Evolutionary conservation across 2,329 filamentous ascomycete genomes (phyloP), one percentile per base, ranked within the genome.

Genomic region (Alternaria hordeiaustralica): DNA sequence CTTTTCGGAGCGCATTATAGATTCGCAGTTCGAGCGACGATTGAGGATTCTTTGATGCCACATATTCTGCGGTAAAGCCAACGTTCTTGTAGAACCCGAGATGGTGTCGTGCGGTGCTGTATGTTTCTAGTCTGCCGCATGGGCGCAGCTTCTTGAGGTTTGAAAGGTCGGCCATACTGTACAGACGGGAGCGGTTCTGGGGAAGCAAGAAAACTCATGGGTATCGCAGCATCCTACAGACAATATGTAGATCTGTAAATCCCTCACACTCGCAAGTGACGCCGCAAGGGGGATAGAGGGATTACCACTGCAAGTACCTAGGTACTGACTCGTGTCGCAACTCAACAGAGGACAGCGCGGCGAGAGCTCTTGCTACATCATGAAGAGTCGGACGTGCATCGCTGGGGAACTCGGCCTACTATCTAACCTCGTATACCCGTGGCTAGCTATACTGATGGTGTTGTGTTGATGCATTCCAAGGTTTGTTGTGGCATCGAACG

Each of bases 11-110:
- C 43, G 83, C 81, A n/a, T 64, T 66, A 62, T 78, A 83, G 11
- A 84, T 62, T 43, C 78, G 54, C 74, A 46, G 76, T 68, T 57
- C 76, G 67, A 13, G 78, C 21, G 12, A 59, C 15, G 10, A 11
- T 23, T 26, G 25, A 15, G 23, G 20, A 43, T 13, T n/a, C 28
- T 15, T 23, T 26, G 45, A 25, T 13, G 30, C 41, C 13, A 13
- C 54, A 62, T 76, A 75, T 23, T 72, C 77, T 51, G 79, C 82
- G 21, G 80, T 75, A 23, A 84, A 71, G 8, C 76, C 80, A 25
- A 83, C 80, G 66, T 83, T 85, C 55, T 78, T 77, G 71, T 84
- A 85, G 55, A 82, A 81, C 1, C 75, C 75, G 4, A 83, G 65
- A 53, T 82, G 72, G 56, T 85, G 82, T 36, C 81, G 78, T 9